Percentiles rank a stretch among this genome's conserved stretches.
These are phyloP conservation scores for Calocybe gangraenosa DNA, from an alignment of 768 basidiomycete genomes.

Conservation along the genomic window DNA sequence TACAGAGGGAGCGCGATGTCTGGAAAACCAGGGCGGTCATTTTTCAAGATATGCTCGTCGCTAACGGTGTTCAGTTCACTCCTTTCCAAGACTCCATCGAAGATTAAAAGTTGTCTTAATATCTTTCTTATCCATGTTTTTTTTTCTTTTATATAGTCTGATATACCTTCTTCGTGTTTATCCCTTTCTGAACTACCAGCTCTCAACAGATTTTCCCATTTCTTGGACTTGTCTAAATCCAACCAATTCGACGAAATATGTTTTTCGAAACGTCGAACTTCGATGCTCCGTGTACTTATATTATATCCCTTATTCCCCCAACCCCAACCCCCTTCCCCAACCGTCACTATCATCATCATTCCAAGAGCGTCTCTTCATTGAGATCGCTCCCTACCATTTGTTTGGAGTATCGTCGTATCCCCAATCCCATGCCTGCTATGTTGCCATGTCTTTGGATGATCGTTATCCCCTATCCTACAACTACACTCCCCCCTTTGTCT, in stretches of 20 bases:
- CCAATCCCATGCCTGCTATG: constrained; percentile 16
- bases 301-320: too few species aligned
- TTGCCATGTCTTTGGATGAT: too few species aligned
- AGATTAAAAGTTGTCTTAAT: constrained; percentile 22
- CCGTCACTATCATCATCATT: constrained; percentile 24
- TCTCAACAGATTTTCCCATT: too few species aligned
- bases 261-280: constrained; percentile 23
- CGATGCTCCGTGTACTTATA: constrained; percentile 23
- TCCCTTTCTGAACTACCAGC: neutral
- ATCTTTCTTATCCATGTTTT: constrained; percentile 7
- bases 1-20: constrained; percentile 46
- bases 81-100: constrained; percentile 24
- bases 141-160: neutral
- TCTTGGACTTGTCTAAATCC: too few species aligned
- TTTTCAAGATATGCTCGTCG: constrained; percentile 40
- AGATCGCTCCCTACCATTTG: constrained; percentile 34
- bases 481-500: too few species aligned
- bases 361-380: constrained; percentile 10
- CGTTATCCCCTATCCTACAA: too few species aligned
- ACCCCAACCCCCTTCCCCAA: too few species aligned
- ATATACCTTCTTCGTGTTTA: neutral
- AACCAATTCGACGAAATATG: constrained; percentile 18
- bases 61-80: constrained; percentile 42
- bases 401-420: constrained; percentile 53
- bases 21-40: constrained; percentile 49